phyloP scores from a whole-genome alignment of 2,329 filamentous ascomycete species.

The Diplodia seriata region DNA sequence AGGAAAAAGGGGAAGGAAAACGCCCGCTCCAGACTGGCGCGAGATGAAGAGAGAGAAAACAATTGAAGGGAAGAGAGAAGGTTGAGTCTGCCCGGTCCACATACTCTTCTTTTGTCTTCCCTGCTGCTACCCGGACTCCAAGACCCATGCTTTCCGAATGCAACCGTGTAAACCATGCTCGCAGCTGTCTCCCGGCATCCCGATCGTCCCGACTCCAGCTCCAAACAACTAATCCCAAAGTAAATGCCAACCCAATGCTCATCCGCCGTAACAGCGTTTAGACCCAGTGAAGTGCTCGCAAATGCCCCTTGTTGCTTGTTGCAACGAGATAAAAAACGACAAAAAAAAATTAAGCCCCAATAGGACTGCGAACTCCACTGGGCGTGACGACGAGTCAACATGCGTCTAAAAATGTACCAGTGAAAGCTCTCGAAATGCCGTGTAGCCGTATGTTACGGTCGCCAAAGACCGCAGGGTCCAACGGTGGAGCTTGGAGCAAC shows the following conservation, averaged over 20 bases:
- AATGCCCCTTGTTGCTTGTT: constrained; percentile 17
- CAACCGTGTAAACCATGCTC: constrained; percentile 2
- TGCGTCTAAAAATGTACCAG: no score
- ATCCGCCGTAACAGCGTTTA: not conserved
- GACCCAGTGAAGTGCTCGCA: not conserved
- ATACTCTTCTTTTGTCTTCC: constrained; percentile 15
- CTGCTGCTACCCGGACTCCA: constrained; percentile 16
- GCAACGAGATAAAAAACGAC: no score
- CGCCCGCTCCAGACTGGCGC: constrained; percentile 1
- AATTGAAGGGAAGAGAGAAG: not conserved
- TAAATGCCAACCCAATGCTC: constrained; percentile 10
- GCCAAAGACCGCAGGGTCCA: no score
- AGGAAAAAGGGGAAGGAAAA: not conserved
- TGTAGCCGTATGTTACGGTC: no score
- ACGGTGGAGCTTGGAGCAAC: no score
- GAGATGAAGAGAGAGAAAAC: not conserved
- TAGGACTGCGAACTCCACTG: not conserved
- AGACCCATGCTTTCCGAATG: constrained; percentile 19
- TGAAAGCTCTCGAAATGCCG: no score
- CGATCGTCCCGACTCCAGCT: constrained; percentile 13
- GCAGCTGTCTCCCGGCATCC: not conserved
- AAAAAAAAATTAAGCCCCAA: not conserved
- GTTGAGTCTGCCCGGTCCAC: constrained; percentile 10
- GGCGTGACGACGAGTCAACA: constrained; percentile 3
- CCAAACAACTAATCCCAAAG: constrained; percentile 13